phyloP scores from a whole-genome alignment of 805 yeast species.

The Crinitomyces ghanaensis region DNA sequence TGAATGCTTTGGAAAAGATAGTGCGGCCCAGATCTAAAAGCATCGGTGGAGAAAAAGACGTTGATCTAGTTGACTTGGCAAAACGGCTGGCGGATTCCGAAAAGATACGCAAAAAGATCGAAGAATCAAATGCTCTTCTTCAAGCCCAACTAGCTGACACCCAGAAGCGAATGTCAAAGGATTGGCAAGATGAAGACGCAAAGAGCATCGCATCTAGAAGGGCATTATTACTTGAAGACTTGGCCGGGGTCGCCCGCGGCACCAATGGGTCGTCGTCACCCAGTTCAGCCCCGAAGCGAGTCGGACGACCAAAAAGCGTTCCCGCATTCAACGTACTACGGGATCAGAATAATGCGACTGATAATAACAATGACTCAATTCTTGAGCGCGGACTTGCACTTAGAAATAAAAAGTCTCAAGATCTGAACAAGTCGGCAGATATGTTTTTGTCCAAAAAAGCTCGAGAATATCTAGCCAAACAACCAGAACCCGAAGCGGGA shows the following conservation, averaged over 20 bases:
- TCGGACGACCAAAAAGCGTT: slow-evolving; percentile 10
- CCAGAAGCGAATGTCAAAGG: slow-evolving; percentile 18
- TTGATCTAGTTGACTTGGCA: slow-evolving; percentile 30
- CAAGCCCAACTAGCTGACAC: slow-evolving; percentile 18
- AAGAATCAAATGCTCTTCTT: slow-evolving; percentile 14
- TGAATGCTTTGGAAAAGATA: slow-evolving; percentile 13
- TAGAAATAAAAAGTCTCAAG: slow-evolving; percentile 11
- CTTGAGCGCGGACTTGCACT: slow-evolving; percentile 1
- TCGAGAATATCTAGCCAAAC: too few species aligned
- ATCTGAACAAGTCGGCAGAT: slow-evolving; percentile 2
- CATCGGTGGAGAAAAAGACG: slow-evolving; percentile 26
- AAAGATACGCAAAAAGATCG: slow-evolving; percentile 18
- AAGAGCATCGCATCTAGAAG: slow-evolving; percentile 14
- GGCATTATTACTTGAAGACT: slow-evolving; percentile 13
- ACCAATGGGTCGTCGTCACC: slow-evolving; percentile 12
- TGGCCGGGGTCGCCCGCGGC: slow-evolving; percentile 12
- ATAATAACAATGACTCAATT: not conserved
- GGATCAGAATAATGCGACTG: slow-evolving; percentile 5
- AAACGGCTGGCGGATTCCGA: slow-evolving; percentile 23
- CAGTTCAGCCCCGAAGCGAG: slow-evolving; percentile 1
- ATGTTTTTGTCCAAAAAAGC: too few species aligned
- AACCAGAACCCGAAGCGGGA: too few species aligned
- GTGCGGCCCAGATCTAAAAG: slow-evolving; percentile 26
- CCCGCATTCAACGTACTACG: too few species aligned
- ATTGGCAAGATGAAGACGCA: slow-evolving; percentile 16